A percentile compares a stretch with the other conserved stretches of the same genome.
These are phyloP conservation scores for Claviceps digitariae DNA, from an alignment of 2,329 filamentous ascomycete species.

Conservation along the genomic window DNA sequence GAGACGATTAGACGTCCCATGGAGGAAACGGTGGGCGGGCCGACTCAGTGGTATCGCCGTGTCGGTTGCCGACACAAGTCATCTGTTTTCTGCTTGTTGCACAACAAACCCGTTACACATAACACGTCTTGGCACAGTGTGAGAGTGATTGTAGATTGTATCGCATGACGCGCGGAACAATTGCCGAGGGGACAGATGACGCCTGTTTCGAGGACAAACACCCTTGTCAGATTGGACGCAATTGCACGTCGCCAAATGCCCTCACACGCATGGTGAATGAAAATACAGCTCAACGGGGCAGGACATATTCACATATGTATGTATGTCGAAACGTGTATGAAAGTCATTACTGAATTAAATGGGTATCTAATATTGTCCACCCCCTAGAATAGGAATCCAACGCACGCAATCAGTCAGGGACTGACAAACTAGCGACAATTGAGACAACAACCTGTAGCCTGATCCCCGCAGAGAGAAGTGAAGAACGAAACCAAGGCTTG, in stretches of 20 bases:
- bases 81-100: no score
- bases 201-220: not conserved
- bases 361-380: slow-evolving; percentile 3
- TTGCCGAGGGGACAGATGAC: not conserved
- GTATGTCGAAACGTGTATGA: not conserved
- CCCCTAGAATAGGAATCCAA: slow-evolving; percentile 4
- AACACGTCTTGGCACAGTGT: no score
- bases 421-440: not conserved
- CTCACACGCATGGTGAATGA: not conserved
- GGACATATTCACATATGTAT: no score
- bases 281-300: not conserved
- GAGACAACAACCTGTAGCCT: not conserved
- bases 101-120: no score
- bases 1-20: no score
- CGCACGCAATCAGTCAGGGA: slow-evolving; percentile 23
- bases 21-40: no score
- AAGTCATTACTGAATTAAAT: not conserved
- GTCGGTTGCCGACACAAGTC: no score
- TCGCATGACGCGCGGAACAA: not conserved
- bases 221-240: not conserved
- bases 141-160: no score
- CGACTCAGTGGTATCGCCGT: no score
- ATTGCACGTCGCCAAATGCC: not conserved
- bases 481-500: not conserved
- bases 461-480: not conserved